phyloP scores from a whole-genome alignment of 2,329 filamentous ascomycete genomes.

The Ophiocordyceps camponoti-leonardi region DNA sequence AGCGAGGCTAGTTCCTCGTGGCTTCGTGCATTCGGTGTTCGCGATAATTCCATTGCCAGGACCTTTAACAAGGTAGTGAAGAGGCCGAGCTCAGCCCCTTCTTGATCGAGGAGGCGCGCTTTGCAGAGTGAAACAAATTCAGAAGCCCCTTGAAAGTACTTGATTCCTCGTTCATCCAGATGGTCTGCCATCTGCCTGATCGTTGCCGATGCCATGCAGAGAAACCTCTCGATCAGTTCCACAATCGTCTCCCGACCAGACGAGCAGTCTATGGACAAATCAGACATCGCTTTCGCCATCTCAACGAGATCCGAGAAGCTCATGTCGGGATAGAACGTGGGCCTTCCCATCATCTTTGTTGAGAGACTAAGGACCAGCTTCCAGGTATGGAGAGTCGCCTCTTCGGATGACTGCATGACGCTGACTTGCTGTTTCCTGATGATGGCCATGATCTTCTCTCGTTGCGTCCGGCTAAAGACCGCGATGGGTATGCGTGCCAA shows the following conservation, averaged over 20 bases:
- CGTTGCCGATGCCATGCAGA: constrained; percentile 12
- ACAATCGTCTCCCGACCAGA: constrained; percentile 9
- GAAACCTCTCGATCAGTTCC: constrained; percentile 17
- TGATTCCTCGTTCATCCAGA: constrained; percentile 22
- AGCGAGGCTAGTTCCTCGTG: constrained; percentile 10
- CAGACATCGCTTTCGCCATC: constrained; percentile 15
- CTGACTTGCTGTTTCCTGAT: constrained; percentile 11
- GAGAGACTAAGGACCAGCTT: constrained; percentile 25
- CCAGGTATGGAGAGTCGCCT: constrained; percentile 13
- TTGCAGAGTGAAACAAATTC: constrained; percentile 10
- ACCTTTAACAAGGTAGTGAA: constrained; percentile 19
- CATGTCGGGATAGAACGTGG: constrained; percentile 32
- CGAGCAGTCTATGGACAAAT: constrained; percentile 8
- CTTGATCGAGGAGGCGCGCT: constrained; percentile 1
- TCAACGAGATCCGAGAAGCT: constrained; percentile 18
- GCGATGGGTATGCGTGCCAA: constrained; percentile 19
- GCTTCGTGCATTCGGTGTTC: constrained; percentile 10
- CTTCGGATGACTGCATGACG: constrained; percentile 9
- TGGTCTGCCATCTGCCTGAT: constrained; percentile 26
- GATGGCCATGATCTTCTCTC: constrained; percentile 23
- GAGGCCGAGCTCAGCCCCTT: constrained; percentile 7
- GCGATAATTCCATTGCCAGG: constrained; percentile 11
- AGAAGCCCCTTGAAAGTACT: constrained; percentile 17
- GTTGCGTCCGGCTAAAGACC: constrained; percentile 21
- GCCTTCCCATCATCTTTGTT: constrained; percentile 30